phyloP scores from a whole-genome alignment of 2,329 filamentous ascomycete species.

The Colletotrichum acutatum region DNA sequence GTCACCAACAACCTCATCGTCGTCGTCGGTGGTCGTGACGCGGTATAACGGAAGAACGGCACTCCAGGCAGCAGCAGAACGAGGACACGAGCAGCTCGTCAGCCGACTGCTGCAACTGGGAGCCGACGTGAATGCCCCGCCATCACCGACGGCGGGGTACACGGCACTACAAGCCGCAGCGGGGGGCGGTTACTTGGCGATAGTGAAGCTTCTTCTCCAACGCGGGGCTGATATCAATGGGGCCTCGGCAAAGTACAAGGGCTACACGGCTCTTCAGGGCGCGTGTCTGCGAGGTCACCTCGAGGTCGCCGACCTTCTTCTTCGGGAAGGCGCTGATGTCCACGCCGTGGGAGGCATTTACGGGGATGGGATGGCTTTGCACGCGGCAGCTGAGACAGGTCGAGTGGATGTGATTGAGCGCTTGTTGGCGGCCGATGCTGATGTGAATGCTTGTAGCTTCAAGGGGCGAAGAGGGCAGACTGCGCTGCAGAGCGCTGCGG shows the following conservation, averaged over 20 bases:
- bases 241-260: conserved; percentile 32
- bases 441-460: conserved; percentile 43
- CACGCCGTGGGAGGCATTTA: conserved; percentile 36
- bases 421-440: conserved; percentile 48
- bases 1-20: neutral
- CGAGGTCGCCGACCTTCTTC: conserved; percentile 39
- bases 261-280: conserved; percentile 45
- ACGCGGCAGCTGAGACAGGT: conserved; percentile 23
- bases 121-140: conserved; percentile 44
- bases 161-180: conserved; percentile 40
- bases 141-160: conserved; percentile 28
- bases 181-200: conserved; percentile 10
- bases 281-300: conserved; percentile 48
- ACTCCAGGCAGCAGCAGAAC: conserved; percentile 49
- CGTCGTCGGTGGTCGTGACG: conserved; percentile 30
- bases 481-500: neutral
- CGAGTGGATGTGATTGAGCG: conserved; percentile 38
- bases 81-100: conserved; percentile 42
- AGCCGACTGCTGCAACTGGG: conserved; percentile 43
- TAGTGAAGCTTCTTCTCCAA: conserved; percentile 34
- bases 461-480: neutral
- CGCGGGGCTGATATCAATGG: conserved; percentile 37
- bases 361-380: conserved; percentile 35
- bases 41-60: conserved; percentile 50
- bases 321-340: conserved; percentile 37